phyloP scores from a whole-genome alignment of 345 rosid genomes.

The Turnera subulata region DNA sequence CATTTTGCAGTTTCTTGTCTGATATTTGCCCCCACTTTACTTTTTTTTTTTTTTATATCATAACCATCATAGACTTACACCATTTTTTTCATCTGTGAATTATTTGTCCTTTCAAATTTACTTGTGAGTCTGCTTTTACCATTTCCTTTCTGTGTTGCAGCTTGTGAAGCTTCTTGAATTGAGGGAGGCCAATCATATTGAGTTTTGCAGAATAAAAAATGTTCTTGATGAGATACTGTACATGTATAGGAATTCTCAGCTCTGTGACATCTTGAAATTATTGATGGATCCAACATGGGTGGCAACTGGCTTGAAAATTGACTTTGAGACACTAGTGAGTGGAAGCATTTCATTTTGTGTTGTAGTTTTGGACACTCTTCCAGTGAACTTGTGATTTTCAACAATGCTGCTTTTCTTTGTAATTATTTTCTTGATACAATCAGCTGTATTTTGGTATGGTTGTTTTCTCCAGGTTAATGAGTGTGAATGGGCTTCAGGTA shows the following conservation, averaged over 20 bases:
- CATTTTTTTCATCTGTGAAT: not conserved
- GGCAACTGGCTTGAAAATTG: constrained; percentile 88
- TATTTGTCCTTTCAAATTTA: not conserved
- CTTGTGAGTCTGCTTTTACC: constrained; percentile 16
- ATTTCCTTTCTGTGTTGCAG: constrained; percentile 39
- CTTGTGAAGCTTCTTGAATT: constrained; percentile 95
- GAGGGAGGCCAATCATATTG: constrained; percentile 90
- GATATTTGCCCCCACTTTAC: not conserved
- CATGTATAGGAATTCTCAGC: constrained; percentile 60
- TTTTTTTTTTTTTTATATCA: not conserved
- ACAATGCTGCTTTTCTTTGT: not conserved
- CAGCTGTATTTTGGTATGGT: not conserved
- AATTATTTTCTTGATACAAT: not conserved
- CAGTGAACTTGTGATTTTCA: not conserved
- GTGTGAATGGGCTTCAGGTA: constrained; percentile 61
- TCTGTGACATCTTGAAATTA: constrained; percentile 57
- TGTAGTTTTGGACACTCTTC: not conserved
- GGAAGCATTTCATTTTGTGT: constrained; percentile 1
- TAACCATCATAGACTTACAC: not conserved
- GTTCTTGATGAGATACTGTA: constrained; percentile 78
- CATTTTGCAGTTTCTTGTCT: not conserved
- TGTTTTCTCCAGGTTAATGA: constrained; percentile 58
- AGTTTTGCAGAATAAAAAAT: constrained; percentile 81
- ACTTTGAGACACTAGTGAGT: constrained; percentile 75
- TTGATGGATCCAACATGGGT: constrained; percentile 94